Evolutionary conservation across 805 yeast genomes (phyloP), one percentile per base, ranked within the genome.

Genomic region (Ogataea nonfermentans): DNA sequence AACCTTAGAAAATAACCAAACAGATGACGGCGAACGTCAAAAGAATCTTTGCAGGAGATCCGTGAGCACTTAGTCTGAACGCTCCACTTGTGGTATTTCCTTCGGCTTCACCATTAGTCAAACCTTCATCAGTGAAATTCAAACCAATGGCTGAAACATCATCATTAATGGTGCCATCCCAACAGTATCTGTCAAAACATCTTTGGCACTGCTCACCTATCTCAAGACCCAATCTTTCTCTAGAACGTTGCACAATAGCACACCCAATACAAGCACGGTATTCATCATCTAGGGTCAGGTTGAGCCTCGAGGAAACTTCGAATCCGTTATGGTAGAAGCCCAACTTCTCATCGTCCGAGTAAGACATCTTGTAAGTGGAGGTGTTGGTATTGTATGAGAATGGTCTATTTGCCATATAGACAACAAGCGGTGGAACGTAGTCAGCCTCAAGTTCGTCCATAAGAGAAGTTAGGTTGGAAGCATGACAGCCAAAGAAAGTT

Each of bases 401-500:
- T 24, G 86, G 84, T 39, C 79, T 61, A 59, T 88, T 88, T 32
- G 95, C 90, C 40, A 77, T 70, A 54, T 84, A 86, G n/a, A 88
- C 77, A 28, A 88, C 71, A 41, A 87, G 68, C 2, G 95, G 95
- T 19, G 90, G 89, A 28, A 70, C 51, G 11, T 59, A 57, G 23
- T 58, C 63, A 22, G 64, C 63, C 6, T 55, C 56, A 12, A 57
- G 56, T 26, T 59, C 66, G 19, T 70, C 66, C 30, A 68, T 57
- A 44, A 81, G 66, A 11, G 61, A 65, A 6, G 89, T 78, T 56
- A 81, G 64, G 55, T 84, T 83, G 1, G 62, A 49, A 4, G 85
- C 71, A 55, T 84, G 74, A 62, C 96, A 87, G 24, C 96, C 96
- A 58, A 88, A 88, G 66, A 88, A 87, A 1, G 83, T 71, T 35